These are phyloP conservation scores for Pyrenophora graminea DNA, from an alignment of 2,329 filamentous ascomycete genomes.

Conservation along the genomic window DNA sequence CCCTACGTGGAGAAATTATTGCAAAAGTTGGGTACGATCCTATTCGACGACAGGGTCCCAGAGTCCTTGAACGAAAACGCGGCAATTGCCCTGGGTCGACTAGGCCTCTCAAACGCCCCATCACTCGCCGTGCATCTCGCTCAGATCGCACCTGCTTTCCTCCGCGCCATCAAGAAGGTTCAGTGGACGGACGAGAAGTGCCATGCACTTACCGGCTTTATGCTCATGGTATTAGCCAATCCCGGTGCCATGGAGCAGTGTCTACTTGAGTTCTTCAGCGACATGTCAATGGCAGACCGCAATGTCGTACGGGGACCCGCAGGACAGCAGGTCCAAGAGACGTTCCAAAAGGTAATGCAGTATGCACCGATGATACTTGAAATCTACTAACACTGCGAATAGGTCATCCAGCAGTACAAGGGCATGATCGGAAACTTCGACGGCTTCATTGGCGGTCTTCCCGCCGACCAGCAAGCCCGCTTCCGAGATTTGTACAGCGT, in stretches of 20 bases:
- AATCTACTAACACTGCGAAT: conserved; percentile 21
- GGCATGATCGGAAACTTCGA: conserved; percentile 59
- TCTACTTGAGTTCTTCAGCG: conserved; percentile 77
- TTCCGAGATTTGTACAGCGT: conserved; percentile 50
- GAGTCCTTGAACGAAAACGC: conserved; percentile 90
- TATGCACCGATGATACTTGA: neutral
- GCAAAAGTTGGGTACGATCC: conserved; percentile 76
- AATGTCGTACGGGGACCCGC: conserved; percentile 62
- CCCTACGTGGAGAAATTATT: conserved; percentile 79
- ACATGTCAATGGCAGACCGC: conserved; percentile 73
- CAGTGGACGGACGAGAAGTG: conserved; percentile 92
- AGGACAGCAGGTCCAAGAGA: conserved; percentile 65
- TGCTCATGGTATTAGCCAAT: conserved; percentile 80
- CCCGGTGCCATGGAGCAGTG: conserved; percentile 90
- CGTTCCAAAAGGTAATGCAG: conserved; percentile 67
- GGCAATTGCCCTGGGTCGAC: conserved; percentile 84
- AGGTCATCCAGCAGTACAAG: conserved; percentile 61
- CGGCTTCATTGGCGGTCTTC: conserved; percentile 54
- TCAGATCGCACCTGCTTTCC: conserved; percentile 80
- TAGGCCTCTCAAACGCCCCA: conserved; percentile 79
- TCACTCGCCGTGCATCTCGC: conserved; percentile 77
- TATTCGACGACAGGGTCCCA: conserved; percentile 83
- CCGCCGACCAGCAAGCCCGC: conserved; percentile 49
- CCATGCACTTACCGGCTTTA: conserved; percentile 89
- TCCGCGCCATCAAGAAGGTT: conserved; percentile 80